Evolutionary conservation across 225 moss, liverwort and hornwort species (phyloP).

Genomic region (Physcomitrellopsis africana): DNA sequence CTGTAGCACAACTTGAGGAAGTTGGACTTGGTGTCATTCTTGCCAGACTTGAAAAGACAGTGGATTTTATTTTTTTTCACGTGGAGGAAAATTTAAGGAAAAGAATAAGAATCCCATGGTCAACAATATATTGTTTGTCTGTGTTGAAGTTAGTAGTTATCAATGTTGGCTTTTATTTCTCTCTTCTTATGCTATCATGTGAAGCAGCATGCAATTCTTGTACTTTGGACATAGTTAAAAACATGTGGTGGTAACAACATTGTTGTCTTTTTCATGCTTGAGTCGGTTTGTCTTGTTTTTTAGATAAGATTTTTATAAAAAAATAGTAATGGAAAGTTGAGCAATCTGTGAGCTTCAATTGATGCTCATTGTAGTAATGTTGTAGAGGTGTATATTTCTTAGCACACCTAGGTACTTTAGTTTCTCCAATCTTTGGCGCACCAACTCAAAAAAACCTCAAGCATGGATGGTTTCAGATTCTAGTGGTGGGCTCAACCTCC

Average conservation of each 20-base stretch:
- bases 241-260: not conserved
- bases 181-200: not conserved
- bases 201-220: not conserved
- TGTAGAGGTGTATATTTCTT: not conserved
- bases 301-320: too few relatives aligned
- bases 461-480: not conserved
- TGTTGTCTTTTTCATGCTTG: too few relatives aligned
- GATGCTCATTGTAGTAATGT: not conserved
- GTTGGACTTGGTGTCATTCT: too few relatives aligned
- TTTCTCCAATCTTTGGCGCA: not conserved
- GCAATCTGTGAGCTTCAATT: not conserved
- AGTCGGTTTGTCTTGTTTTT: too few relatives aligned
- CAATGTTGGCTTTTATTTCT: not conserved
- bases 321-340: not conserved
- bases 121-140: not conserved
- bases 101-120: too few relatives aligned
- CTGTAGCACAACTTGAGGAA: too few relatives aligned
- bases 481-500: slow-evolving; percentile 1
- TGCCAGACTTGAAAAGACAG: too few relatives aligned
- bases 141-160: not conserved
- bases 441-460: not conserved
- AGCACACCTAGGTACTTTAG: not conserved
- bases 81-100: too few relatives aligned
- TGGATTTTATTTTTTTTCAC: too few relatives aligned
- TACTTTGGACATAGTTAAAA: not conserved